Conservation (phyloP, 805 yeast genomes). For the Saturnispora gosingensis region DNA sequence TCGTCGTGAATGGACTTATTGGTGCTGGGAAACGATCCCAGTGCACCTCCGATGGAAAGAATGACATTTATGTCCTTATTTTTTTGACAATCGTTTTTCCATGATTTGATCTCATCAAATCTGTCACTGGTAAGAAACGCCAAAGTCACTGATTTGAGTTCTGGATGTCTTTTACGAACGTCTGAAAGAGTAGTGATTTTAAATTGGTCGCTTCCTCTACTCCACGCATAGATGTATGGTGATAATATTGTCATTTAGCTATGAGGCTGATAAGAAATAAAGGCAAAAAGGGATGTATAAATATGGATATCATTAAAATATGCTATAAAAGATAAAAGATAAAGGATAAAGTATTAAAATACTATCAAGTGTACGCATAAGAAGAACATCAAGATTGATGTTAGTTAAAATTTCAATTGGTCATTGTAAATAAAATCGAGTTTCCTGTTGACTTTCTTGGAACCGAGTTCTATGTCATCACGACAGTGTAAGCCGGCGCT, state of each 20-base stretch:
- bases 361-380: not conserved
- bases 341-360: not conserved
- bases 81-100: constrained; percentile 19
- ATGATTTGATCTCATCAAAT: constrained; percentile 19
- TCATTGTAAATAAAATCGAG: constrained; percentile 4
- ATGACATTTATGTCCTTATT: constrained; percentile 16
- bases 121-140: constrained; percentile 22
- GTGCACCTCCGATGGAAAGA: constrained; percentile 27
- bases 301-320: not conserved
- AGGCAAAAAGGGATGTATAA: not conserved
- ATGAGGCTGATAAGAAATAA: not conserved
- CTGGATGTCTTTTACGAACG: constrained; percentile 10
- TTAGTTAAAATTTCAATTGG: not conserved
- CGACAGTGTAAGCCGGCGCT: not conserved
- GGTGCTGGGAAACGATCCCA: constrained; percentile 20
- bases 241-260: constrained; percentile 20
- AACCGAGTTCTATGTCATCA: constrained; percentile 1
- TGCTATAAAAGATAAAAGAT: not conserved
- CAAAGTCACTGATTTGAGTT: constrained; percentile 16
- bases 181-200: constrained; percentile 15
- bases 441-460: not conserved
- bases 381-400: not conserved
- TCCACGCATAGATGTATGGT: constrained; percentile 27
- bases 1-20: constrained; percentile 12
- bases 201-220: constrained; percentile 15